A percentile compares a stretch with the other conserved stretches of the same genome.
These are phyloP conservation scores for Dryas integrifolia DNA, from an alignment of 331 rosid species.

Conservation along the genomic window DNA sequence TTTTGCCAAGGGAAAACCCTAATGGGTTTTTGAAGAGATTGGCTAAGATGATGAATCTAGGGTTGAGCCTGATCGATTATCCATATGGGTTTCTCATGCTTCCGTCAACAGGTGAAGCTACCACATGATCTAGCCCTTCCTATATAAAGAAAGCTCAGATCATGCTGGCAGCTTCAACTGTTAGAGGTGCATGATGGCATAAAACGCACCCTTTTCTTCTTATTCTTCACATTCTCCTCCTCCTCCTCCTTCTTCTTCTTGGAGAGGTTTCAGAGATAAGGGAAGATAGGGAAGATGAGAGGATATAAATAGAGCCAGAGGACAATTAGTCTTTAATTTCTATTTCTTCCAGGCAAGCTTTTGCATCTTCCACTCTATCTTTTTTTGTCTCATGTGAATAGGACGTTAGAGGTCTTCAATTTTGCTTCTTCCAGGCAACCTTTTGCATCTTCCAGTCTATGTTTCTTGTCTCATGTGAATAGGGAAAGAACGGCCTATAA, in stretches of 20 bases:
- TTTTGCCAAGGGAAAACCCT: conserved; percentile 22
- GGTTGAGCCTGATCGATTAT: conserved; percentile 6
- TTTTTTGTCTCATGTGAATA: conserved; percentile 20
- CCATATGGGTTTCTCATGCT: conserved; percentile 37
- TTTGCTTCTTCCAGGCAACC: background rate
- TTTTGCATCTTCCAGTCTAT: conserved; percentile 7
- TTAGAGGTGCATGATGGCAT: conserved; percentile 44
- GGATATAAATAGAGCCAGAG: conserved; percentile 34
- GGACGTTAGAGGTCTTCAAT: background rate
- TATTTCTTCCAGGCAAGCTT: background rate
- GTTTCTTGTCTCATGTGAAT: background rate
- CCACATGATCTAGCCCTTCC: conserved; percentile 61
- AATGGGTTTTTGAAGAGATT: background rate
- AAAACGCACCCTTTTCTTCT: background rate
- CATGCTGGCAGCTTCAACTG: conserved; percentile 99
- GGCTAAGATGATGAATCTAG: conserved; percentile 22
- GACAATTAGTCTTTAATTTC: background rate
- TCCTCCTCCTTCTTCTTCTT: background rate
- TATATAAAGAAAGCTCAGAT: conserved; percentile 44
- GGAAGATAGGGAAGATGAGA: conserved; percentile 24
- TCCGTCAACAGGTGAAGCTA: conserved; percentile 58
- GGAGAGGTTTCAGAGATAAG: conserved; percentile 28
- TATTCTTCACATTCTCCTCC: background rate
- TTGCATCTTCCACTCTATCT: conserved; percentile 21
- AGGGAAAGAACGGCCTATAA: background rate